Conservation (phyloP, 495 filamentous ascomycete genomes). For the Darksidea phi region DNA sequence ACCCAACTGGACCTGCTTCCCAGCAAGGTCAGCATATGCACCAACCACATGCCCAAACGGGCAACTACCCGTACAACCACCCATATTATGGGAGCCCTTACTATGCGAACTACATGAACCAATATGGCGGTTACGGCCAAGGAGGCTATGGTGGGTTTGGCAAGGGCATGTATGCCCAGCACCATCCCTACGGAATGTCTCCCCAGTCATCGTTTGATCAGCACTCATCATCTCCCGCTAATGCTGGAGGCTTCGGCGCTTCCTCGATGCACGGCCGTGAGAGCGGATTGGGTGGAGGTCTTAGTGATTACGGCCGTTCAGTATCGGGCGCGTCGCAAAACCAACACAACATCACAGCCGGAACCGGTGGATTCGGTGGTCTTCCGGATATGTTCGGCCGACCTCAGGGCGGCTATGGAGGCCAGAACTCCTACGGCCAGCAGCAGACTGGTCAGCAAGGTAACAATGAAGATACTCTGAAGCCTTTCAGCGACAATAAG, state of each 20-base stretch:
- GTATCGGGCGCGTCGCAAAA: constrained; percentile 72
- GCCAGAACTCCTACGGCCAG: constrained; percentile 64
- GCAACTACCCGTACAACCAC: constrained; percentile 64
- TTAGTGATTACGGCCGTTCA: constrained; percentile 73
- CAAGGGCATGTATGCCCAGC: constrained; percentile 80
- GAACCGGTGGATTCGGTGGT: constrained; percentile 60
- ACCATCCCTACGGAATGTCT: constrained; percentile 72
- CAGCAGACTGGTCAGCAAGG: constrained; percentile 60
- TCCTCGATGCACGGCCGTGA: constrained; percentile 67
- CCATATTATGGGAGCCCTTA: constrained; percentile 82
- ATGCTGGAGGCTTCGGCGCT: constrained; percentile 69
- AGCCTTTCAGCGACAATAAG: constrained; percentile 75
- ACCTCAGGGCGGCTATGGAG: constrained; percentile 63
- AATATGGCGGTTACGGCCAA: constrained; percentile 61
- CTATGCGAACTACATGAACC: constrained; percentile 76
- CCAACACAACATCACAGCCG: constrained; percentile 57
- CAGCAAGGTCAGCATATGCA: constrained; percentile 59
- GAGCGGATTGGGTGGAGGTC: constrained; percentile 52
- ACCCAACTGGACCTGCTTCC: constrained; percentile 55
- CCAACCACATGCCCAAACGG: constrained; percentile 58
- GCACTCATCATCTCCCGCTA: constrained; percentile 72
- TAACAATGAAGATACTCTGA: constrained; percentile 67
- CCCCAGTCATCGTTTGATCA: constrained; percentile 71
- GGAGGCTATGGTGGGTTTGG: constrained; percentile 60
- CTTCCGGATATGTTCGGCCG: constrained; percentile 80